Evolutionary conservation across 164 flowering plant species (phyloP), one percentile per base, ranked within the genome.

Genomic region (Piper longum): DNA sequence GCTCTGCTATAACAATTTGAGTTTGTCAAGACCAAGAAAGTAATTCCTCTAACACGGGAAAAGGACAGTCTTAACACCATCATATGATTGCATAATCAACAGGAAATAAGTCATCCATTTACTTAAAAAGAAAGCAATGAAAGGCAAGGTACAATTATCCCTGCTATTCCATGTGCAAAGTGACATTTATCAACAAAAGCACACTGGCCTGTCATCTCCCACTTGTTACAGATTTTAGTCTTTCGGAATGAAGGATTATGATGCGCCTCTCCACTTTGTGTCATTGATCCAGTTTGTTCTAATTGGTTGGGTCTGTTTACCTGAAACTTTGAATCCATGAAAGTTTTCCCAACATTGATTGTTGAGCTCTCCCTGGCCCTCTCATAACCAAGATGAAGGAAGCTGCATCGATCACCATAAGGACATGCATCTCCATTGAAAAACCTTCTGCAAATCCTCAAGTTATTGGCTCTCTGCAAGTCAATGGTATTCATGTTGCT

Each of bases 351-450:
- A 66, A 85, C 74, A 67, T 81, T 85, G 40, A 85, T 83, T 4
- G 80, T 90, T 16, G 79, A 64, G 59, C 82, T 81, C 78, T 93
- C 96, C 68, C 95, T 80, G 59, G 66, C 76, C 72, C 73, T 86
- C 3, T 75, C 59, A 3, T 84, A 83, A 66, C 80, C 82, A 65
- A 87, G 88, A 63, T 90, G 97, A 59, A 87, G 78, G 65, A 90
- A 90, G 71, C 75, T 88, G 68, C 99, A 90, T 68, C 78, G 76
- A 0, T 88, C 85, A 8, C 97, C 97, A 75, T 84, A 95, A 4
- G 96, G 89, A 55, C 97, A 95, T 43, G 80, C 88, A 39, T 85
- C 95, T 19, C 96, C 96, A 70, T 80, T 83, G 45, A 79, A 84
- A 66, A 72, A 95, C 81, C 79, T 90, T 82, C 80, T 85, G 71